Percentiles rank a stretch among this genome's conserved stretches.
Conservation (phyloP, 257 asterid species). For the Rauvolfia tetraphylla region DNA sequence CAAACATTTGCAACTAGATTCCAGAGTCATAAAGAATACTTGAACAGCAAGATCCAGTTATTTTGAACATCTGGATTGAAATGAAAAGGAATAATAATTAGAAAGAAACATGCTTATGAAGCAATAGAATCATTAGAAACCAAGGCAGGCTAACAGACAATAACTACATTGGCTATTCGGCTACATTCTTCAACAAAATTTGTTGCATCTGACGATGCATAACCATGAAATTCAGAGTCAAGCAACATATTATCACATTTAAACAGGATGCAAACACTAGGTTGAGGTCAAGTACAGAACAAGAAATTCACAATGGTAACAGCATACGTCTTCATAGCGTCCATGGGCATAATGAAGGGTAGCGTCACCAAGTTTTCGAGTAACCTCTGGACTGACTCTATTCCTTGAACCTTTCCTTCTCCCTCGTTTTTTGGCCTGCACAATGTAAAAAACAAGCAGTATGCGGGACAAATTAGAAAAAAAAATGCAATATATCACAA, state of each 20-base stretch:
- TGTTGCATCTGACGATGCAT: background rate
- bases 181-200: background rate
- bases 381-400: constrained; percentile 55
- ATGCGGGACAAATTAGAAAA: background rate
- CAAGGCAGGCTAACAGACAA: background rate
- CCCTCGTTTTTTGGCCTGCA: constrained; percentile 53
- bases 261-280: too few relatives aligned
- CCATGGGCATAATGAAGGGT: constrained; percentile 68
- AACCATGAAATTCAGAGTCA: background rate
- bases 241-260: background rate
- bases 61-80: background rate
- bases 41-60: background rate
- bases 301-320: background rate
- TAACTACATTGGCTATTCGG: background rate
- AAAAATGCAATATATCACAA: background rate
- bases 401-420: constrained; percentile 64
- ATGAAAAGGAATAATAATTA: background rate
- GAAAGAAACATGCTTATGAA: background rate
- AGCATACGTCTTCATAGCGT: constrained; percentile 63
- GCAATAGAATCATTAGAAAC: background rate
- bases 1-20: background rate
- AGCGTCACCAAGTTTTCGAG: constrained; percentile 77
- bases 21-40: background rate
- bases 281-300: background rate
- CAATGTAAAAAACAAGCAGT: constrained; percentile 16